Conservation (phyloP, 73 alveolate species). For the Uronychia setigera region DNA sequence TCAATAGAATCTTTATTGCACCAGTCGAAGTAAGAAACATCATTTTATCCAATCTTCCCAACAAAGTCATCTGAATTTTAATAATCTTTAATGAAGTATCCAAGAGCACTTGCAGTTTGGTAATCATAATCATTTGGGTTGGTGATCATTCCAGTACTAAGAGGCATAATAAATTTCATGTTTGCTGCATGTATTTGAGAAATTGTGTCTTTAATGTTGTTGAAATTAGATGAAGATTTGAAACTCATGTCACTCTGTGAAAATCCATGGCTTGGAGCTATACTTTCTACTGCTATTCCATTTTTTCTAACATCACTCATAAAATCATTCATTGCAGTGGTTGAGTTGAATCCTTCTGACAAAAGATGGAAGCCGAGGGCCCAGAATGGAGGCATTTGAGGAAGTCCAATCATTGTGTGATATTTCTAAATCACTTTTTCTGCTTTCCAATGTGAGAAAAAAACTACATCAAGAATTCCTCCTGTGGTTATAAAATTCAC, state of each 20-base stretch:
- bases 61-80: background rate
- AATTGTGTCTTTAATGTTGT: background rate
- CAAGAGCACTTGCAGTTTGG: background rate
- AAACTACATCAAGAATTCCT: conserved; percentile 70
- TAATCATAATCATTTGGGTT: background rate
- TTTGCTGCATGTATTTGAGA: background rate
- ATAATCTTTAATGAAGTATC: background rate
- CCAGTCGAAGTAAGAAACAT: background rate
- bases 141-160: background rate
- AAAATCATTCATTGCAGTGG: conserved; percentile 8
- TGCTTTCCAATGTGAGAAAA: conserved; percentile 47
- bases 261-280: background rate
- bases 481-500: conserved; percentile 59
- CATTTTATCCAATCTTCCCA: background rate
- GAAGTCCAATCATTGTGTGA: conserved; percentile 64
- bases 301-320: background rate
- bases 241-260: background rate
- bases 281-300: background rate
- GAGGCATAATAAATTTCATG: background rate
- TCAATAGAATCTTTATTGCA: background rate
- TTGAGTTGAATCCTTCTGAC: conserved; percentile 44
- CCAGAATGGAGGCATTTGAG: conserved; percentile 79
- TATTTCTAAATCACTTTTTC: conserved; percentile 53
- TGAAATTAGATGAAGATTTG: background rate
- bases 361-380: conserved; percentile 82